phyloP scores from a whole-genome alignment of 1,139 yeast genomes.

The Candida dubliniensis region DNA sequence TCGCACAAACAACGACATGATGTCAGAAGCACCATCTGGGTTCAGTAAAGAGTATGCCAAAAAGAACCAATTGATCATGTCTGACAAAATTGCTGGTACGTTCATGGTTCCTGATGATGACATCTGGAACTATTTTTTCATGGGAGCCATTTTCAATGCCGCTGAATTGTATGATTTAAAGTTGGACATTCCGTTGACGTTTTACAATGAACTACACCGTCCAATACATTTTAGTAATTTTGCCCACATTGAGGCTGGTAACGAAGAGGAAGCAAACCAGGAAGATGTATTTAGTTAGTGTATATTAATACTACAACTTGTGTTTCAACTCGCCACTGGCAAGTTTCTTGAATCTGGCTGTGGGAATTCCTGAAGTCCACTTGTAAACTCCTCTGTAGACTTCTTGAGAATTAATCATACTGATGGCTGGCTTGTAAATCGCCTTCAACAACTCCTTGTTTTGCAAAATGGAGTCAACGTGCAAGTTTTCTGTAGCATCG shows the following conservation, averaged over 20 bases:
- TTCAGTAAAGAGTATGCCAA: slow-evolving; percentile 59
- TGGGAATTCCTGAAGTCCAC: slow-evolving; percentile 77
- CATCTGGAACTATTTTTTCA: slow-evolving; percentile 88
- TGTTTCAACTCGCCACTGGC: slow-evolving; percentile 58
- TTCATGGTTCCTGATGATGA: slow-evolving; percentile 84
- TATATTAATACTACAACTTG: slow-evolving; percentile 37
- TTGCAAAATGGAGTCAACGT: slow-evolving; percentile 57
- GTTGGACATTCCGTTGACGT: slow-evolving; percentile 76
- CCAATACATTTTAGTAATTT: slow-evolving; percentile 84
- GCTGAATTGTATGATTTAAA: slow-evolving; percentile 62
- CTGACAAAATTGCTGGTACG: slow-evolving; percentile 77
- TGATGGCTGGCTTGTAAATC: slow-evolving; percentile 45
- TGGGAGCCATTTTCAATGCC: slow-evolving; percentile 81
- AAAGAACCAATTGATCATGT: slow-evolving; percentile 68
- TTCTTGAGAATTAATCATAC: slow-evolving; percentile 60
- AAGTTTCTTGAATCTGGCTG: slow-evolving; percentile 58
- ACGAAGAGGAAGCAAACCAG: slow-evolving; percentile 64
- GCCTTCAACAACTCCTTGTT: slow-evolving; percentile 59
- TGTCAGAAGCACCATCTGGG: slow-evolving; percentile 59
- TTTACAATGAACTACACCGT: slow-evolving; percentile 83
- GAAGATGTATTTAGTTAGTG: slow-evolving; percentile 65
- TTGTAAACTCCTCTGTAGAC: slow-evolving; percentile 63
- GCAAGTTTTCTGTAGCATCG: slow-evolving; percentile 47
- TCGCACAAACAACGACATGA: slow-evolving; percentile 53
- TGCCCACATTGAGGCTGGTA: slow-evolving; percentile 61